phyloP scores from a whole-genome alignment of 768 basidiomycete genomes.

The Mycena rosella region DNA sequence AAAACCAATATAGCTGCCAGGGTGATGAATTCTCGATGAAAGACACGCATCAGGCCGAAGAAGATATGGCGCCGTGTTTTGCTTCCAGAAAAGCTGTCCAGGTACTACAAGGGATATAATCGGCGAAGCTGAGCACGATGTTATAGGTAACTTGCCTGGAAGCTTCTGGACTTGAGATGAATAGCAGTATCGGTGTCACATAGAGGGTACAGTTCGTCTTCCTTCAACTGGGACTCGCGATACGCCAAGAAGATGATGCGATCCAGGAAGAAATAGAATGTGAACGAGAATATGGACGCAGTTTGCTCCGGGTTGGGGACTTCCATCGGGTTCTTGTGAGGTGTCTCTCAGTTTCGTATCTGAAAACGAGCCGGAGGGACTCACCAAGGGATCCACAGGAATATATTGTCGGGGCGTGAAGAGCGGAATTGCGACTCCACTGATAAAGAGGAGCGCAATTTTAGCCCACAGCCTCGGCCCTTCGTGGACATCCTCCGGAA shows the following conservation, averaged over 20 bases:
- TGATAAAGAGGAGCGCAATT: constrained; percentile 56
- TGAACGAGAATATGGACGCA: constrained; percentile 56
- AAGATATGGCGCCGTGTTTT: not conserved
- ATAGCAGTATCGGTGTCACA: constrained; percentile 64
- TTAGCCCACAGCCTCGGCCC: constrained; percentile 65
- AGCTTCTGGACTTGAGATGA: constrained; percentile 42
- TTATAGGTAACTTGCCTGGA: constrained; percentile 47
- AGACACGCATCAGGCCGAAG: constrained; percentile 56
- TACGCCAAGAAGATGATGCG: constrained; percentile 59
- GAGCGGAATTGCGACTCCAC: constrained; percentile 64
- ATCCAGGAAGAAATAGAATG: constrained; percentile 69
- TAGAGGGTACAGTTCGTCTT: constrained; percentile 71
- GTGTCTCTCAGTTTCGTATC: too few relatives aligned
- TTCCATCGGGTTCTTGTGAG: constrained; percentile 48
- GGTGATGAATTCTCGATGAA: constrained; percentile 42
- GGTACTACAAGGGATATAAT: not conserved
- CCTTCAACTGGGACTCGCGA: constrained; percentile 55
- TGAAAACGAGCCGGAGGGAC: not conserved
- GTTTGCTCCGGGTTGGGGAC: constrained; percentile 62
- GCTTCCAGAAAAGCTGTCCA: constrained; percentile 4
- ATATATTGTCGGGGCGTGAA: constrained; percentile 64
- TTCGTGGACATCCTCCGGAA: constrained; percentile 58
- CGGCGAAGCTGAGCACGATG: constrained; percentile 36
- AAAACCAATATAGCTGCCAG: constrained; percentile 33
- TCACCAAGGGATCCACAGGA: constrained; percentile 64